phyloP scores from a whole-genome alignment of 176 grass and related monocot species.

The Eremochloa ophiuroides region DNA sequence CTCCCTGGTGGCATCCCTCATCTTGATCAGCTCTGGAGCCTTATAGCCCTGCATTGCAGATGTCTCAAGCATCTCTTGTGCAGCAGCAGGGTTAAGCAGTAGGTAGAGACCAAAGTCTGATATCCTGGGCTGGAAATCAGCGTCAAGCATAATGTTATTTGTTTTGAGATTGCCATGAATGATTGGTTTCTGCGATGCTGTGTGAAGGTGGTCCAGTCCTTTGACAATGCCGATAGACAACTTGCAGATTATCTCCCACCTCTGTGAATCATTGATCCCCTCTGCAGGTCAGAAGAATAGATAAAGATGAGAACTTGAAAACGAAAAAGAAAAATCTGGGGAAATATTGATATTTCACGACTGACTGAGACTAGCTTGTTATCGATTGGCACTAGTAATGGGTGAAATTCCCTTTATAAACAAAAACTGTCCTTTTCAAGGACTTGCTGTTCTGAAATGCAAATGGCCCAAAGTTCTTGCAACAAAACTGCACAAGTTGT shows the following conservation, averaged over 20 bases:
- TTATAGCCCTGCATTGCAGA: conserved; percentile 70
- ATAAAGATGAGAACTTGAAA: conserved; percentile 5
- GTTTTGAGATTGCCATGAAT: conserved; percentile 92
- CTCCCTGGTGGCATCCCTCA: conserved; percentile 56
- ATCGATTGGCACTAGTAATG: background rate
- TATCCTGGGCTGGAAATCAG: conserved; percentile 81
- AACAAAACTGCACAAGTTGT: background rate
- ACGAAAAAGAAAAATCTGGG: background rate
- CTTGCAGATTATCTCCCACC: conserved; percentile 89
- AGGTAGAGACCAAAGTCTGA: conserved; percentile 82
- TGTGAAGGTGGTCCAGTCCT: conserved; percentile 89
- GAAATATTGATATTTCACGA: background rate
- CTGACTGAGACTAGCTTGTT: background rate
- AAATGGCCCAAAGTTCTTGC: background rate
- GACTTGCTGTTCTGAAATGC: background rate
- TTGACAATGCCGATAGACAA: conserved; percentile 74
- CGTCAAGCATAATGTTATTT: conserved; percentile 86
- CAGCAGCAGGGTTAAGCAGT: conserved; percentile 50
- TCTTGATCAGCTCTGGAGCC: conserved; percentile 85
- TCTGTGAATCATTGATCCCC: conserved; percentile 77
- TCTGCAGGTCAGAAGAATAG: conserved; percentile 42
- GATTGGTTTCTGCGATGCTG: conserved; percentile 54
- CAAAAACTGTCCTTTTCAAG: conserved; percentile 13
- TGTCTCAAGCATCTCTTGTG: conserved; percentile 77
- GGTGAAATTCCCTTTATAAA: background rate